phyloP scores from a whole-genome alignment of 306 rosid genomes.

The Lithocarpus polystachyus region DNA sequence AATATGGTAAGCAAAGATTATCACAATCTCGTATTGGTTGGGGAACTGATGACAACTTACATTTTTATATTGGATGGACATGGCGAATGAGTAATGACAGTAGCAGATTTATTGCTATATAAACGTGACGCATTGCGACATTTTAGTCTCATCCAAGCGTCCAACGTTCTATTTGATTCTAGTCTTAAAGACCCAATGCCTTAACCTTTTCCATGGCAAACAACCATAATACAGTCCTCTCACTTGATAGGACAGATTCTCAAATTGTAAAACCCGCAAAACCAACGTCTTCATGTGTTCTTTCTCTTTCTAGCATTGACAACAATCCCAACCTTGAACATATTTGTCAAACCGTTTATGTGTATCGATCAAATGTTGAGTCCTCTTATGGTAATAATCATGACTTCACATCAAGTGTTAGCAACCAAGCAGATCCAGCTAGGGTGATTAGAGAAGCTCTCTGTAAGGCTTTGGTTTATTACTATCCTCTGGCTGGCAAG shows the following conservation, averaged over 20 bases:
- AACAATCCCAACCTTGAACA: not conserved
- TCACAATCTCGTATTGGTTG: too few species aligned
- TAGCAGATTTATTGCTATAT: too few species aligned
- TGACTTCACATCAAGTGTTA: not conserved
- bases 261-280: constrained; percentile 20
- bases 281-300: constrained; percentile 13
- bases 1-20: too few species aligned
- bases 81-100: too few species aligned
- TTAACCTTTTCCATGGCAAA: not conserved
- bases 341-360: constrained; percentile 6
- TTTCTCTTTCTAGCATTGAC: constrained; percentile 20
- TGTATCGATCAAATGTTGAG: not conserved
- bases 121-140: too few species aligned
- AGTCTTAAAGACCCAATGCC: not conserved
- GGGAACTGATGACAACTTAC: too few species aligned
- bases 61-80: too few species aligned
- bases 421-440: constrained; percentile 28
- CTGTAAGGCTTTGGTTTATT: constrained; percentile 37
- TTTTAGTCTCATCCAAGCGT: not conserved
- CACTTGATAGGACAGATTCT: not conserved
- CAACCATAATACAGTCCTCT: not conserved
- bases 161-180: not conserved
- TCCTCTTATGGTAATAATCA: not conserved
- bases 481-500: constrained; percentile 51
- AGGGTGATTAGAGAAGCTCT: constrained; percentile 36